Percentiles rank a stretch among this genome's conserved stretches.
phyloP scores from a whole-genome alignment of 768 basidiomycete genomes.

The Agaricus subrufescens region DNA sequence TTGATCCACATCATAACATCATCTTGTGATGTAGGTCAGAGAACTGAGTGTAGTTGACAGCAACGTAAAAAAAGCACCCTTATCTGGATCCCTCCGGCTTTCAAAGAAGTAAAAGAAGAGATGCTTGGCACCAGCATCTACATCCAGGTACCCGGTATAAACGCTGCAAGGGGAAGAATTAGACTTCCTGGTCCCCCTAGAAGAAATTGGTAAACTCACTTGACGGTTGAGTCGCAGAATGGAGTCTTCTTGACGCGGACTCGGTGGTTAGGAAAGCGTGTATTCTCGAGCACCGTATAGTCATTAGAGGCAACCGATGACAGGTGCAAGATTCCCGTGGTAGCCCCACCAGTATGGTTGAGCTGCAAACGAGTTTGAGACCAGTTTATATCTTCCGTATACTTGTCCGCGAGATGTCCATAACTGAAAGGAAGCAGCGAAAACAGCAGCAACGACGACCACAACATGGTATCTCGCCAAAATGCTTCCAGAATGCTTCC shows the following conservation, averaged over 20 bases:
- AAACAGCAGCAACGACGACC: neutral
- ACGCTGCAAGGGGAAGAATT: neutral
- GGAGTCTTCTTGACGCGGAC: conserved; percentile 53
- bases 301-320: conserved; percentile 5
- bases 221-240: conserved; percentile 57
- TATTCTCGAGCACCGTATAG: conserved; percentile 38
- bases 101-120: conserved; percentile 83
- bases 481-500: too few relatives aligned
- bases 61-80: conserved; percentile 17
- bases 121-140: conserved; percentile 50
- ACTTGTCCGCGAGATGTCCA: neutral
- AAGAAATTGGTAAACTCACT: conserved; percentile 22
- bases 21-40: conserved; percentile 22
- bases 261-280: conserved; percentile 43
- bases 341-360: neutral
- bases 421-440: neutral
- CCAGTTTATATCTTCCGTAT: neutral
- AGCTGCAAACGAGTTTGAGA: neutral
- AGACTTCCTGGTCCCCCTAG: neutral
- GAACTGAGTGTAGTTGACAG: neutral
- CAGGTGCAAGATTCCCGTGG: neutral
- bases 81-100: conserved; percentile 54
- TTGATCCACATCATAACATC: conserved; percentile 58
- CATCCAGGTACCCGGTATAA: conserved; percentile 60
- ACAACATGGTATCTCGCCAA: conserved; percentile 5